These are phyloP conservation scores for Penicillium ochrochloron DNA, from an alignment of 495 filamentous ascomycete species.

Conservation along the genomic window DNA sequence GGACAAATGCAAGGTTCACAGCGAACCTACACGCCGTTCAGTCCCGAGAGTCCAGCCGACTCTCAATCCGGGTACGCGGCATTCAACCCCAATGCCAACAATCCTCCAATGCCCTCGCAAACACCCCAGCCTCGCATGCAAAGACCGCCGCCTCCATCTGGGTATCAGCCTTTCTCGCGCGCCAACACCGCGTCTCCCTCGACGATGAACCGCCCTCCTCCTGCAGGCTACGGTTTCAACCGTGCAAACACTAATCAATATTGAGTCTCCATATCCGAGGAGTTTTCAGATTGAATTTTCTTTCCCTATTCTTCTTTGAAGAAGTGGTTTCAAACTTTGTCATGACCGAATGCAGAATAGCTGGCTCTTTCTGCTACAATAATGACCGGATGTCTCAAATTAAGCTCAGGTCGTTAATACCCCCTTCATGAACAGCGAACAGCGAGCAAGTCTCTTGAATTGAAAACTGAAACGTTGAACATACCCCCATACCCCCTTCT, in stretches of 20 bases:
- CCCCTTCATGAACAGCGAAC: slow-evolving; percentile 28
- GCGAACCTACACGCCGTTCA: slow-evolving; percentile 14
- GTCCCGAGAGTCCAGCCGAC: slow-evolving; percentile 19
- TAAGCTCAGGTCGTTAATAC: slow-evolving; percentile 20
- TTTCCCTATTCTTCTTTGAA: not conserved
- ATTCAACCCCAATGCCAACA: slow-evolving; percentile 26
- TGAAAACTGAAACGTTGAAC: slow-evolving; percentile 20
- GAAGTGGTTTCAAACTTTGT: not conserved
- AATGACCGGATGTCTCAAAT: slow-evolving; percentile 22
- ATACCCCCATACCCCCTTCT: slow-evolving; percentile 22
- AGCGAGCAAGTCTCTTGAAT: slow-evolving; percentile 25
- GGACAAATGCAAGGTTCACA: slow-evolving; percentile 15
- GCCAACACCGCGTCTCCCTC: slow-evolving; percentile 33
- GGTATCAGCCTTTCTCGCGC: slow-evolving; percentile 26
- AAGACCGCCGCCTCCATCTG: slow-evolving; percentile 14
- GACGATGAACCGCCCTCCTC: slow-evolving; percentile 30
- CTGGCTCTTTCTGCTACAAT: slow-evolving; percentile 30
- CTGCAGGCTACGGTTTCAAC: slow-evolving; percentile 29
- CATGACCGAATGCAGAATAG: slow-evolving; percentile 25
- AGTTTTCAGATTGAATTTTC: not conserved
- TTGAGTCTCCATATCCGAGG: slow-evolving; percentile 8
- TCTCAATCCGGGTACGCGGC: slow-evolving; percentile 22
- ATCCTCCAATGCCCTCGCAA: slow-evolving; percentile 7
- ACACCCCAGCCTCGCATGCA: slow-evolving; percentile 21
- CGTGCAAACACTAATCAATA: slow-evolving; percentile 34